These are phyloP conservation scores for Dactylonectria macrodidyma DNA, from an alignment of 2,329 filamentous ascomycete species.

Conservation along the genomic window DNA sequence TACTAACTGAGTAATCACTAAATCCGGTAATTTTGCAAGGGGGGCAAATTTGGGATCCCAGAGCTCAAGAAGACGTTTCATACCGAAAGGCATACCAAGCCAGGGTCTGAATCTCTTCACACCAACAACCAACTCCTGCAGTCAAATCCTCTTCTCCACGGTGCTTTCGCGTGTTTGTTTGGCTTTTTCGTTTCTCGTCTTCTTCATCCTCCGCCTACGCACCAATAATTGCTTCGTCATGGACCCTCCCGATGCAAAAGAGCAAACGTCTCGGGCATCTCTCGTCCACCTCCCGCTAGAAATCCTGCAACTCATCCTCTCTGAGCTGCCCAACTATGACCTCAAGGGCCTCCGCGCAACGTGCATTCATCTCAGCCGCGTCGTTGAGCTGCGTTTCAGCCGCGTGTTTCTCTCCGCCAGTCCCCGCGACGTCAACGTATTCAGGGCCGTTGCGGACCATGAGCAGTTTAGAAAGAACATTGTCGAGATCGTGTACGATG, in stretches of 20 bases:
- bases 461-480: slow-evolving; percentile 1
- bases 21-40: no score
- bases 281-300: slow-evolving; percentile 3
- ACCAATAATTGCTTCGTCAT: slow-evolving; percentile 3
- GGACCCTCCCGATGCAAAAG: slow-evolving; percentile 3
- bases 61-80: no score
- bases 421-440: slow-evolving; percentile 1
- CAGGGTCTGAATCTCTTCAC: background rate
- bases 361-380: slow-evolving; percentile 1
- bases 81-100: background rate
- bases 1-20: no score
- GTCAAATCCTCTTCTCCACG: background rate
- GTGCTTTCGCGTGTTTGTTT: background rate
- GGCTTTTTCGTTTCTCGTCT: background rate
- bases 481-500: slow-evolving; percentile 8
- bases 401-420: slow-evolving; percentile 6
- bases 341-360: slow-evolving; percentile 2
- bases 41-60: no score
- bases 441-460: slow-evolving; percentile 5
- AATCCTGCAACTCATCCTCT: background rate
- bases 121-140: slow-evolving; percentile 1
- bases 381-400: slow-evolving; percentile 3
- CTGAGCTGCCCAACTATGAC: slow-evolving; percentile 2
- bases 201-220: background rate
- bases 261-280: background rate